Evolutionary conservation across 73 alveolate species (phyloP).

Genomic region (Stentor coeruleus): DNA sequence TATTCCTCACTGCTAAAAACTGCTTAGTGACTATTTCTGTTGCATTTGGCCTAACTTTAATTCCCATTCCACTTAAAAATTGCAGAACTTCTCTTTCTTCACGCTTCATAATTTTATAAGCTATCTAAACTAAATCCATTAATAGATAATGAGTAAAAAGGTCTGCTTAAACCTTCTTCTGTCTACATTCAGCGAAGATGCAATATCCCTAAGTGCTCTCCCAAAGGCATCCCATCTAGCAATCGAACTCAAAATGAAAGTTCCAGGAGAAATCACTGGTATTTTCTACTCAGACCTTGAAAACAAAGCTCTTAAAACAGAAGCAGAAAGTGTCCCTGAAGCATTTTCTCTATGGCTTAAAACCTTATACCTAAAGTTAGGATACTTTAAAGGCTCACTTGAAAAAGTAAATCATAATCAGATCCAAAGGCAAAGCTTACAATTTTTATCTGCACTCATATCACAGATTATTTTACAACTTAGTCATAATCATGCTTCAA

Average conservation of each 20-base stretch:
- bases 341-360: neutral
- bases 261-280: neutral
- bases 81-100: neutral
- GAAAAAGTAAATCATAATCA: neutral
- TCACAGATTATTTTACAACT: neutral
- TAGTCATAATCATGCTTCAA: neutral
- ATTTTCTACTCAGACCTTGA: neutral
- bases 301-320: neutral
- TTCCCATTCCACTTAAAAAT: neutral
- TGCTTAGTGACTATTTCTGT: neutral
- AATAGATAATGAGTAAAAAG: neutral
- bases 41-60: slow-evolving; percentile 5
- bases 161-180: neutral
- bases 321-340: neutral
- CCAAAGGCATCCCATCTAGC: neutral
- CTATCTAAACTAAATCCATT: too few species aligned
- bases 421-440: neutral
- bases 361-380: too few species aligned
- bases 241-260: neutral
- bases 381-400: neutral
- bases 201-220: neutral
- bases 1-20: neutral
- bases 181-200: neutral
- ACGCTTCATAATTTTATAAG: too few species aligned
- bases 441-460: neutral